phyloP scores from a whole-genome alignment of 306 rosid genomes.

The Senna tora region DNA sequence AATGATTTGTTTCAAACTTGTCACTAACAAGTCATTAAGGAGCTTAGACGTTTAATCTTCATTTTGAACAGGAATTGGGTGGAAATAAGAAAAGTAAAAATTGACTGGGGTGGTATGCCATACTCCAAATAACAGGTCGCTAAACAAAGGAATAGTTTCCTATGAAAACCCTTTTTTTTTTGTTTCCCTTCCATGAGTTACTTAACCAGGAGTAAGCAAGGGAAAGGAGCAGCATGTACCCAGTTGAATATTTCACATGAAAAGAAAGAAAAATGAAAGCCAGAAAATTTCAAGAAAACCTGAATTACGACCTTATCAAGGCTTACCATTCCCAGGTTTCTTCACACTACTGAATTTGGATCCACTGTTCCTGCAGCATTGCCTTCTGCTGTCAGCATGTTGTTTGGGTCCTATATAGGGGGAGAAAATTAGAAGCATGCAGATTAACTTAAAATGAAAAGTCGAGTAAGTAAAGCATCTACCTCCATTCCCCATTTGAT shows the following conservation, averaged over 20 bases:
- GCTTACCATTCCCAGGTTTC: constrained; percentile 53
- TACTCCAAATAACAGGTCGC: not conserved
- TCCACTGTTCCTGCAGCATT: constrained; percentile 77
- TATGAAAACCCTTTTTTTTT: not conserved
- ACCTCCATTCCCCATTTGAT: constrained; percentile 99
- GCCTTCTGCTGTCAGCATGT: constrained; percentile 80
- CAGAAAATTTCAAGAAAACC: constrained; percentile 19
- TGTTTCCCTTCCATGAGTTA: not conserved
- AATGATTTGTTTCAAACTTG: constrained; percentile 32
- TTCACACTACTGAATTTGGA: constrained; percentile 65
- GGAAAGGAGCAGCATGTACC: constrained; percentile 8
- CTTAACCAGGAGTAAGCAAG: constrained; percentile 20
- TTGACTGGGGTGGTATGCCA: not conserved
- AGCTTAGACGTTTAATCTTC: constrained; percentile 10
- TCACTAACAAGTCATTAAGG: constrained; percentile 33
- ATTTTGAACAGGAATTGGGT: constrained; percentile 5
- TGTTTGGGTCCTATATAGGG: constrained; percentile 75
- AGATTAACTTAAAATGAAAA: constrained; percentile 33
- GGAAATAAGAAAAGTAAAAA: not conserved
- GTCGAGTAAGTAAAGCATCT: constrained; percentile 37
- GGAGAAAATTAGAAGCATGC: constrained; percentile 15
- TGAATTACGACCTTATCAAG: constrained; percentile 21
- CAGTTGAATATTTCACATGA: not conserved
- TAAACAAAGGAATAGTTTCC: not conserved
- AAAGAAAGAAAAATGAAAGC: not conserved